Evolutionary conservation across 306 rosid genomes (phyloP).

Genomic region (Ceratonia siliqua): DNA sequence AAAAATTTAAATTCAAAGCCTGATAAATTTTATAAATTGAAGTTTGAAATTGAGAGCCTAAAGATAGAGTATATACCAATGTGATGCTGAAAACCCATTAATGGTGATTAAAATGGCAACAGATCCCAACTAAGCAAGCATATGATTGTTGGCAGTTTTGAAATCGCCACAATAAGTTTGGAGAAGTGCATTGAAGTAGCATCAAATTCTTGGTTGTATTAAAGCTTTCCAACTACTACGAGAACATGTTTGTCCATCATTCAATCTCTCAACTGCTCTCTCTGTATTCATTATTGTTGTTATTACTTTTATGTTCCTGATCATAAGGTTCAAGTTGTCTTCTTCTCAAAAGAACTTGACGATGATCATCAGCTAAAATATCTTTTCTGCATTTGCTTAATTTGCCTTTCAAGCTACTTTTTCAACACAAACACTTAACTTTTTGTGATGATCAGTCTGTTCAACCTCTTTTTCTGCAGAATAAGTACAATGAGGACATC

Average conservation of each 20-base stretch:
- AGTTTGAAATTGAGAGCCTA: no score
- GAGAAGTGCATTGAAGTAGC: slow-evolving; percentile 36
- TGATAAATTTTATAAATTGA: no score
- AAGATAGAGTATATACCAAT: background rate
- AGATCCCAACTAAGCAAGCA: background rate
- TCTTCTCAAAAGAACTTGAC: background rate
- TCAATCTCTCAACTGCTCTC: slow-evolving; percentile 35
- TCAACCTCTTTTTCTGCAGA: background rate
- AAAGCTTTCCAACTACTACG: slow-evolving; percentile 33
- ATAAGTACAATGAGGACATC: background rate
- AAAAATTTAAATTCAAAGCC: no score
- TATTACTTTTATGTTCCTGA: background rate
- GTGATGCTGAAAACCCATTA: background rate
- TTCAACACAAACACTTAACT: background rate
- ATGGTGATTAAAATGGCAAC: background rate
- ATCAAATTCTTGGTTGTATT: slow-evolving; percentile 34
- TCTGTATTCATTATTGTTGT: background rate
- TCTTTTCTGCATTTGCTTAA: background rate
- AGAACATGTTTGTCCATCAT: background rate
- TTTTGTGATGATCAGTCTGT: background rate
- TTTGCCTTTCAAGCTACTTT: background rate
- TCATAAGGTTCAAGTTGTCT: background rate
- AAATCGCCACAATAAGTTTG: slow-evolving; percentile 6
- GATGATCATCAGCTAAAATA: background rate
- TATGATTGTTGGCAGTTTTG: background rate